Conservation (phyloP, 2,329 filamentous ascomycete species). For the Ceratocystis colombiana region DNA sequence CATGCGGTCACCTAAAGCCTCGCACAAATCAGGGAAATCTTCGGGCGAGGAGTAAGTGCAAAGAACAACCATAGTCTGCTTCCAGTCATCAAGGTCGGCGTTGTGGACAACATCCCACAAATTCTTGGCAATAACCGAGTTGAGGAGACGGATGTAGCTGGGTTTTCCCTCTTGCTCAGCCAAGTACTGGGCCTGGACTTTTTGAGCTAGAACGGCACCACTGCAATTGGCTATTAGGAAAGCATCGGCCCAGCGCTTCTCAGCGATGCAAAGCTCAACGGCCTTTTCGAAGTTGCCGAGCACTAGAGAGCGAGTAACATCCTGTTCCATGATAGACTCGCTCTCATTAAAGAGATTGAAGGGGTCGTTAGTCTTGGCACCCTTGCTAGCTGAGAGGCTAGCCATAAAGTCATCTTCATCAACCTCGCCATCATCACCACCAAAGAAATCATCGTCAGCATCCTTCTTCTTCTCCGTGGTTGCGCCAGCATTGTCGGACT, state of each 20-base stretch:
- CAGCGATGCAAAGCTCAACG: constrained; percentile 75
- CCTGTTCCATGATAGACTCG: constrained; percentile 75
- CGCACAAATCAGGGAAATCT: constrained; percentile 90
- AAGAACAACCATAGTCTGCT: constrained; percentile 88
- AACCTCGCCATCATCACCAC: constrained; percentile 49
- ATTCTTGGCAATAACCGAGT: constrained; percentile 90
- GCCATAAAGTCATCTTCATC: constrained; percentile 81
- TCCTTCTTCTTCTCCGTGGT: constrained; percentile 47
- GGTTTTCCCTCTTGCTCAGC: constrained; percentile 71
- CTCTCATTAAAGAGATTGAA: constrained; percentile 79
- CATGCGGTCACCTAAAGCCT: constrained; percentile 84
- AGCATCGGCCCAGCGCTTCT: constrained; percentile 85
- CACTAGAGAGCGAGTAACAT: constrained; percentile 78
- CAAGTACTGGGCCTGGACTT: constrained; percentile 85
- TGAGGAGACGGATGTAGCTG: constrained; percentile 82
- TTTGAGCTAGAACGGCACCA: constrained; percentile 84
- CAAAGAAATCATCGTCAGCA: constrained; percentile 68
- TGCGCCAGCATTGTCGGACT: constrained; percentile 31
- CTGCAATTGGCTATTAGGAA: constrained; percentile 98
- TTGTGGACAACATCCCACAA: constrained; percentile 98
- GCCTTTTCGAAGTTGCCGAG: constrained; percentile 85
- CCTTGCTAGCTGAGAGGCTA: constrained; percentile 76
- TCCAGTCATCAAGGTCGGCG: constrained; percentile 86
- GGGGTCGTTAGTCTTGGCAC: constrained; percentile 83
- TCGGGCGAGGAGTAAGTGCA: constrained; percentile 89